Percentiles rank a stretch among this genome's conserved stretches.
Conservation (phyloP, 2,329 filamentous ascomycete species). For the Leptographium lundbergii region DNA sequence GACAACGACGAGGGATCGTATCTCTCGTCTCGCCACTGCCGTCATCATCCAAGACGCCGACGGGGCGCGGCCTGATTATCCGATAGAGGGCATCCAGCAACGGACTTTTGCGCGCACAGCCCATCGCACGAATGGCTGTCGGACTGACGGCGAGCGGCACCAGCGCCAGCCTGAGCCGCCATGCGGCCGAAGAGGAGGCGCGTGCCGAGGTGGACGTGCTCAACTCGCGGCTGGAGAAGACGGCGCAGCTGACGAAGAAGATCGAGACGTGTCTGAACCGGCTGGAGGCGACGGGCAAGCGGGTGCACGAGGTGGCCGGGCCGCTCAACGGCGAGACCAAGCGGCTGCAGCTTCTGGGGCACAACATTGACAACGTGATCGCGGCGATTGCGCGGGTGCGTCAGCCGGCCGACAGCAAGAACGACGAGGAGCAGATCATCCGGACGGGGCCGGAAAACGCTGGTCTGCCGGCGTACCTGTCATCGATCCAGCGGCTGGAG, state of each 20-base stretch:
- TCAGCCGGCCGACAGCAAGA: slow-evolving; percentile 85
- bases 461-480: slow-evolving; percentile 73
- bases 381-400: slow-evolving; percentile 78
- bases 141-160: slow-evolving; percentile 24
- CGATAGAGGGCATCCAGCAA: neutral
- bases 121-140: slow-evolving; percentile 33
- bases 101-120: neutral
- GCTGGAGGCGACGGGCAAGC: slow-evolving; percentile 78
- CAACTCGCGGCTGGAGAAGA: slow-evolving; percentile 73
- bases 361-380: slow-evolving; percentile 78
- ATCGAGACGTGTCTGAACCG: slow-evolving; percentile 79
- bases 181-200: slow-evolving; percentile 52
- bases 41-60: neutral
- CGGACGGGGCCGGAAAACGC: slow-evolving; percentile 73
- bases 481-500: slow-evolving; percentile 78
- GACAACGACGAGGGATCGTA: no score
- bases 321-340: slow-evolving; percentile 90
- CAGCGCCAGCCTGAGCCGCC: slow-evolving; percentile 20
- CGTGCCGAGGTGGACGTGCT: slow-evolving; percentile 58
- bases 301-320: slow-evolving; percentile 81
- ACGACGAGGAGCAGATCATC: slow-evolving; percentile 83
- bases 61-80: neutral
- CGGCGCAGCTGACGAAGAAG: slow-evolving; percentile 85
- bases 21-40: no score
- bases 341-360: slow-evolving; percentile 73